A percentile compares a stretch with the other conserved stretches of the same genome.
phyloP scores from a whole-genome alignment of 345 rosid genomes.

The Acer yangbiense region DNA sequence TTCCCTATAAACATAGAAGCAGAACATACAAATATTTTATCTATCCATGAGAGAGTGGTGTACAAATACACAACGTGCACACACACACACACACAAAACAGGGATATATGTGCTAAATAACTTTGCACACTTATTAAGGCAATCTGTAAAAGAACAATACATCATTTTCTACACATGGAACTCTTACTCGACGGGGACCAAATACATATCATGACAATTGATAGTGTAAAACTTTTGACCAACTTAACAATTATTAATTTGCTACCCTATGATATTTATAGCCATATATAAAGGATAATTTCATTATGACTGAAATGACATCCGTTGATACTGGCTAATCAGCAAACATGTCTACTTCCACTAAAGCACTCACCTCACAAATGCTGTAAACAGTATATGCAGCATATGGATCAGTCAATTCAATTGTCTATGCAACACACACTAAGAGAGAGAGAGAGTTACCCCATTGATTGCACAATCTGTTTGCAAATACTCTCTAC shows the following conservation, averaged over 20 bases:
- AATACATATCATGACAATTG: too few relatives aligned
- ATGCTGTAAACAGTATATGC: background rate
- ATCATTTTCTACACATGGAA: background rate
- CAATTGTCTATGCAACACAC: background rate
- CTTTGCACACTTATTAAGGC: background rate
- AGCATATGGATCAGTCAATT: background rate
- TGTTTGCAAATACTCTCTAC: conserved; percentile 85
- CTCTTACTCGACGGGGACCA: background rate
- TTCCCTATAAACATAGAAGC: conserved; percentile 55
- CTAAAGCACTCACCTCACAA: background rate
- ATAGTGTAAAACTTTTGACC: background rate
- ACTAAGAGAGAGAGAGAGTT: conserved; percentile 25
- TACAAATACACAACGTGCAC: background rate
- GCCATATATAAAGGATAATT: background rate
- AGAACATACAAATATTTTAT: conserved; percentile 5
- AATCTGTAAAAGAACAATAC: background rate
- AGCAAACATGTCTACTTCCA: background rate
- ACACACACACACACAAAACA: background rate
- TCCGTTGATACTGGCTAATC: background rate
- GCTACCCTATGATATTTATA: background rate
- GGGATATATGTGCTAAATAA: background rate
- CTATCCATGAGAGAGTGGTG: background rate
- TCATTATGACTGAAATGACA: background rate
- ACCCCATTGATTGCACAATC: conserved; percentile 91
- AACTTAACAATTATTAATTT: background rate